phyloP scores from a whole-genome alignment of 148 eudicot genomes.

The Chenopodium quinoa region DNA sequence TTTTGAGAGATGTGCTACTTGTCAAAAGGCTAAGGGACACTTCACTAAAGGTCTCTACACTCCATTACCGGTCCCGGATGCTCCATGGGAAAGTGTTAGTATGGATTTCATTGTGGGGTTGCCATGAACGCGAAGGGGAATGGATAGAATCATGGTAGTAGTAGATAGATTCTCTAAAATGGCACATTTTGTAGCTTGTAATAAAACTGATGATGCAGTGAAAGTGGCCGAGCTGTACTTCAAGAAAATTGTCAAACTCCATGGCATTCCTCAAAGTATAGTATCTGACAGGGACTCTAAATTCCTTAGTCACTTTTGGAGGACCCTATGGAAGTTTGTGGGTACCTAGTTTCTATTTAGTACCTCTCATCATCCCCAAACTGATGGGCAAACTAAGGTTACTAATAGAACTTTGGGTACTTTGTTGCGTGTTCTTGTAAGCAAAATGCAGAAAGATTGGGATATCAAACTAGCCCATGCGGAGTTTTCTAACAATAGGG shows the following conservation, averaged over 20 bases:
- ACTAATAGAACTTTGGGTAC: neutral
- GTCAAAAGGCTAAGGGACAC: neutral
- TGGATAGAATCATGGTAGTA: neutral
- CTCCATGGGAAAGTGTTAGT: neutral
- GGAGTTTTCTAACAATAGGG: no score
- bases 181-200: neutral
- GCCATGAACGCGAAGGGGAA: neutral
- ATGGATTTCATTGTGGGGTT: conserved; percentile 11
- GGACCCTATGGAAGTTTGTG: neutral
- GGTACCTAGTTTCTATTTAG: neutral
- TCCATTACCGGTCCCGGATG: neutral
- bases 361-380: neutral
- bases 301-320: neutral
- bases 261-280: neutral
- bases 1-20: neutral
- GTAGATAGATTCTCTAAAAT: neutral
- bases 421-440: neutral
- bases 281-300: no score
- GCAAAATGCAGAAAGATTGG: no score
- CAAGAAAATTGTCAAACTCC: neutral
- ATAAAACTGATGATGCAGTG: no score
- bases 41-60: neutral
- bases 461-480: no score
- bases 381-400: neutral
- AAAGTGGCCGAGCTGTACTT: neutral